These are phyloP conservation scores for Lichtheimia hyalospora DNA, from an alignment of 371 early-diverging fungal genomes.

Conservation along the genomic window DNA sequence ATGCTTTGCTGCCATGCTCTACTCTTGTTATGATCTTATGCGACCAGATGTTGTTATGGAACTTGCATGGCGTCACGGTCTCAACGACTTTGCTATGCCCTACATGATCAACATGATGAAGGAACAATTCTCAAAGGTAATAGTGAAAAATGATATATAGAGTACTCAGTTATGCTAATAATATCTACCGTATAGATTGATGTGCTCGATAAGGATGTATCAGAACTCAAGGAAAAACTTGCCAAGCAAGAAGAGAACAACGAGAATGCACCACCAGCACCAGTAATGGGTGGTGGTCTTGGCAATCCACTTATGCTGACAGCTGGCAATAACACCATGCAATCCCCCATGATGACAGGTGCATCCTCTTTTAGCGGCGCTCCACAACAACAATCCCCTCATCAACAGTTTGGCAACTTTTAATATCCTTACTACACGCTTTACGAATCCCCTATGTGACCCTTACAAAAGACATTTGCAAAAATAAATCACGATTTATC, in stretches of 20 bases:
- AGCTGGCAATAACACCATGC: constrained; percentile 37
- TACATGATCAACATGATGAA: constrained; percentile 90
- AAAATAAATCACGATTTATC: neutral
- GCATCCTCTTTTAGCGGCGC: constrained; percentile 10
- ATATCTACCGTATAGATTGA: constrained; percentile 12
- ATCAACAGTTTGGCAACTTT: constrained; percentile 8
- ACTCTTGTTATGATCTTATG: constrained; percentile 90
- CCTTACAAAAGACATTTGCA: neutral
- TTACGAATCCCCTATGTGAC: neutral
- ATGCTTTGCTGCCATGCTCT: constrained; percentile 91
- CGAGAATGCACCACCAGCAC: constrained; percentile 35
- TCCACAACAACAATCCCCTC: neutral
- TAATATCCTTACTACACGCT: constrained; percentile 2
- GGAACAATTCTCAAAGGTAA: constrained; percentile 77
- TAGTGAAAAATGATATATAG: neutral
- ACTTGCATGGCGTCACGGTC: constrained; percentile 85
- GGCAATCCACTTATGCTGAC: constrained; percentile 73
- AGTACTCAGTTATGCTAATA: neutral
- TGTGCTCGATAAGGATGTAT: constrained; percentile 23
- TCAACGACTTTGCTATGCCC: constrained; percentile 94
- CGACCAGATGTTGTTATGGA: constrained; percentile 95
- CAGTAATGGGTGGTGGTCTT: constrained; percentile 46
- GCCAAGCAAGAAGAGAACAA: constrained; percentile 21
- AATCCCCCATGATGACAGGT: constrained; percentile 39
- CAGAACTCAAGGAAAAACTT: constrained; percentile 23